Percentiles rank a stretch among this genome's conserved stretches.
Evolutionary conservation across 257 asterid genomes (phyloP).

Genomic region (Solanum verrucosum): DNA sequence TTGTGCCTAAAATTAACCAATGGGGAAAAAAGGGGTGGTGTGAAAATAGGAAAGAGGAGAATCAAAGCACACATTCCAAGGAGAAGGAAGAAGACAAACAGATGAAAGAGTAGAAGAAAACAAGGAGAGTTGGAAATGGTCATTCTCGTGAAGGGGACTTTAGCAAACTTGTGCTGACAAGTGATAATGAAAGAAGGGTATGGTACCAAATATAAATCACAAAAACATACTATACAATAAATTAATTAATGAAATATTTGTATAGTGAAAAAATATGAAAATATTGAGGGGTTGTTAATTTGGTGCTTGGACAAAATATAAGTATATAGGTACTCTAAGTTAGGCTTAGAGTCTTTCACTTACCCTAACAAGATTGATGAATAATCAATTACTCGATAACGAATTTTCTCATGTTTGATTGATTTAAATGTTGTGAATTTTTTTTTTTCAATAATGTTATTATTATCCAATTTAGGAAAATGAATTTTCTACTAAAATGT

Average conservation of each 20-base stretch:
- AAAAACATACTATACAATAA: not conserved
- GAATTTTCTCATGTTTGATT: too few species aligned
- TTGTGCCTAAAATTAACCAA: conserved; percentile 1
- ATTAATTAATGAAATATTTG: too few species aligned
- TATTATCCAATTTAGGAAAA: not conserved
- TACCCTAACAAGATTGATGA: not conserved
- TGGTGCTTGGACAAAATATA: too few species aligned
- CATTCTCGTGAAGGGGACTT: conserved; percentile 54
- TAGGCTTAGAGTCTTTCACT: not conserved
- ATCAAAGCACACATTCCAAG: conserved; percentile 46
- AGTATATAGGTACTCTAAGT: too few species aligned
- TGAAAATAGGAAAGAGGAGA: conserved; percentile 6
- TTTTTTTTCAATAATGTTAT: not conserved
- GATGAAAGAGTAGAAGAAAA: conserved; percentile 44
- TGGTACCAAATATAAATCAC: not conserved
- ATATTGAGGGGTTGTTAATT: not conserved
- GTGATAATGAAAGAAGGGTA: conserved; percentile 8
- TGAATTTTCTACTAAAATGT: not conserved
- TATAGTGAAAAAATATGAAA: not conserved
- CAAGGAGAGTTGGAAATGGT: conserved; percentile 49
- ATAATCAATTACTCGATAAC: not conserved
- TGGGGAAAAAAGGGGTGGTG: not conserved
- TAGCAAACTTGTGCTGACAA: conserved; percentile 11
- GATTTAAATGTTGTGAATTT: not conserved
- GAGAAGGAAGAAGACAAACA: conserved; percentile 37